Evolutionary conservation across 2,329 filamentous ascomycete genomes (phyloP).

Genomic region (Ophiosphaerella herpotricha): DNA sequence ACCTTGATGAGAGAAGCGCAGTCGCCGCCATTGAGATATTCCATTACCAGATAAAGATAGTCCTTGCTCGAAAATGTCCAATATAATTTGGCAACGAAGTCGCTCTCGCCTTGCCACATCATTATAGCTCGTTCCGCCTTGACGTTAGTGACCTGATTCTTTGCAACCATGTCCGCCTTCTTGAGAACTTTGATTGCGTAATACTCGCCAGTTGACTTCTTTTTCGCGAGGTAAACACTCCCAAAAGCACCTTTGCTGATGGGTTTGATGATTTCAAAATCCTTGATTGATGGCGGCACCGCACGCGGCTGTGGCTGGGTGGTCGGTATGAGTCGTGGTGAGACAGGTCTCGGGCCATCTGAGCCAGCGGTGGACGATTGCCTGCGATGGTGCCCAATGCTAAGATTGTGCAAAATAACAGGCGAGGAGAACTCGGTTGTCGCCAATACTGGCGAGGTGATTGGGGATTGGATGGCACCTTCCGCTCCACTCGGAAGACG

Average conservation of each 20-base stretch:
- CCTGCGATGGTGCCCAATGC: slow-evolving; percentile 71
- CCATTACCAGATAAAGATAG: slow-evolving; percentile 98
- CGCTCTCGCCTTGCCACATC: slow-evolving; percentile 99
- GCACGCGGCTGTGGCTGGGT: slow-evolving; percentile 84
- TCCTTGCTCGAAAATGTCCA: slow-evolving; percentile 99
- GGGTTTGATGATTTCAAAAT: slow-evolving; percentile 99
- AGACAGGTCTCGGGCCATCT: slow-evolving; percentile 68
- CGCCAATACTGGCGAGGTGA: slow-evolving; percentile 85
- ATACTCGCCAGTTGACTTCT: slow-evolving; percentile 97
- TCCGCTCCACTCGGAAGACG: slow-evolving; percentile 68
- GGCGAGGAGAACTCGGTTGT: slow-evolving; percentile 82
- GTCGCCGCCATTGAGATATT: slow-evolving; percentile 96
- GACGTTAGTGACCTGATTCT: slow-evolving; percentile 98
- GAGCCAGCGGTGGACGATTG: slow-evolving; percentile 91
- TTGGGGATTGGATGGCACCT: slow-evolving; percentile 72
- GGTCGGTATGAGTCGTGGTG: slow-evolving; percentile 78
- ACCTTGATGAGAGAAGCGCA: slow-evolving; percentile 96
- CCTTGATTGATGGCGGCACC: slow-evolving; percentile 94
- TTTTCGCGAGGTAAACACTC: slow-evolving; percentile 96
- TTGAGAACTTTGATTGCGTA: slow-evolving; percentile 98
- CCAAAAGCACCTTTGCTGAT: slow-evolving; percentile 99
- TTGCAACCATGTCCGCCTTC: slow-evolving; percentile 99
- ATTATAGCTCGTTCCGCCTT: slow-evolving; percentile 98
- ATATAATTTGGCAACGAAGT: slow-evolving; percentile 98
- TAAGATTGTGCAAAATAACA: slow-evolving; percentile 59